Conservation (phyloP, 345 rosid genomes). For the Leavenworthia alabamica region DNA sequence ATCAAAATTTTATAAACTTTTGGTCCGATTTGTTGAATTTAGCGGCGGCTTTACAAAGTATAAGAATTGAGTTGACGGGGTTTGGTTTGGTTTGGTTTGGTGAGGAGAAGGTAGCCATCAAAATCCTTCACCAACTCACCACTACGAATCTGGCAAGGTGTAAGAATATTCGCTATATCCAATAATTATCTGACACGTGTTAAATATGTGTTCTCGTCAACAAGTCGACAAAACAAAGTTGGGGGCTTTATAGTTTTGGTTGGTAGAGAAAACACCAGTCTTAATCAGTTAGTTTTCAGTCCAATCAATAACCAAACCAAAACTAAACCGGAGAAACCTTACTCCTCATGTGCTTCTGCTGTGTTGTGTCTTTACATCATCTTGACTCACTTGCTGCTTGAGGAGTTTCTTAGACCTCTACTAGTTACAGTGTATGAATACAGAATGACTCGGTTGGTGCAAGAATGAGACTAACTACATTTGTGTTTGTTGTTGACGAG, state of each 20-base stretch:
- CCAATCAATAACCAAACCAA: neutral
- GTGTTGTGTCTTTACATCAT: conserved; percentile 35
- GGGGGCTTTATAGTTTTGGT: neutral
- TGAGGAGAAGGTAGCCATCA: conserved; percentile 21
- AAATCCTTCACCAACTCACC: conserved; percentile 27
- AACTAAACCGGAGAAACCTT: conserved; percentile 12
- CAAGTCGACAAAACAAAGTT: neutral
- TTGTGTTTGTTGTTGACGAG: conserved; percentile 38
- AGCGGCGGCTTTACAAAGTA: conserved; percentile 9
- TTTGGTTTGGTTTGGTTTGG: too few relatives aligned
- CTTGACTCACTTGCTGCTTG: conserved; percentile 52
- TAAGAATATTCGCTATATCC: neutral
- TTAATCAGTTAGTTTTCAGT: too few relatives aligned
- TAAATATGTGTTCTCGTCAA: neutral
- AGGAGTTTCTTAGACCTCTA: conserved; percentile 54
- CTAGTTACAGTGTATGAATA: conserved; percentile 65
- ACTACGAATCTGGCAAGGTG: neutral
- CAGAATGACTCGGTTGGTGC: conserved; percentile 74
- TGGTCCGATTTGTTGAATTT: neutral
- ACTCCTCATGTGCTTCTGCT: neutral
- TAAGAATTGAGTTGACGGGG: neutral
- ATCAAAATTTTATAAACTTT: neutral
- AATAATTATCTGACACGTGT: neutral
- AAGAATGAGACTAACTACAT: conserved; percentile 38
- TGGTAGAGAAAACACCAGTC: neutral